phyloP scores from a whole-genome alignment of 306 rosid genomes.

The Begonia loranthoides region DNA sequence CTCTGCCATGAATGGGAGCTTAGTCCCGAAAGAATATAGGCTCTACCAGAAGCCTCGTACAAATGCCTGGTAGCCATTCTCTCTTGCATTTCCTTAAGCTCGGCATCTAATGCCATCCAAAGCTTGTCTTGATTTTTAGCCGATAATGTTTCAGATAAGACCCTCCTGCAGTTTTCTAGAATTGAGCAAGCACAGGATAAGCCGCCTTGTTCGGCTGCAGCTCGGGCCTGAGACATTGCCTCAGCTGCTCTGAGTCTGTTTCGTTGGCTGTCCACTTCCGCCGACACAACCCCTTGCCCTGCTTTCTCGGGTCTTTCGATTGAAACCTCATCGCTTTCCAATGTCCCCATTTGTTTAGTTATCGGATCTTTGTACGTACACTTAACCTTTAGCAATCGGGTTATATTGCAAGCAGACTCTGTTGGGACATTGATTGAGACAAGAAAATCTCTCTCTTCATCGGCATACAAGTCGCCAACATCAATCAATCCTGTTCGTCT shows the following conservation, averaged over 20 bases:
- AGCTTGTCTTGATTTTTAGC: conserved; percentile 61
- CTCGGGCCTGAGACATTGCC: conserved; percentile 82
- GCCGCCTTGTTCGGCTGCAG: conserved; percentile 75
- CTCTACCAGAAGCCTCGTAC: conserved; percentile 95
- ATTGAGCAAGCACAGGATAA: conserved; percentile 43
- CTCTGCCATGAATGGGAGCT: conserved; percentile 99
- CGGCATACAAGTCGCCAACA: conserved; percentile 88
- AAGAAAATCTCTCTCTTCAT: conserved; percentile 93
- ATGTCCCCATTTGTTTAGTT: conserved; percentile 38
- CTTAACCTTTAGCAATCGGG: conserved; percentile 61
- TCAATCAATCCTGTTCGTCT: conserved; percentile 55
- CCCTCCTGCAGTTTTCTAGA: conserved; percentile 68
- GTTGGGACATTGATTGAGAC: conserved; percentile 68
- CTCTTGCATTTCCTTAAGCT: conserved; percentile 97
- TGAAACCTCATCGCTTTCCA: conserved; percentile 62
- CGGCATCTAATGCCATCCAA: conserved; percentile 85
- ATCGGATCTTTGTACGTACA: conserved; percentile 74
- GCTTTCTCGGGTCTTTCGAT: conserved; percentile 46
- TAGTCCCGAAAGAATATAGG: conserved; percentile 88
- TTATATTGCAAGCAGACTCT: conserved; percentile 28
- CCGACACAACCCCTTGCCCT: conserved; percentile 46
- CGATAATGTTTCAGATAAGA: conserved; percentile 43
- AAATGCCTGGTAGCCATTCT: conserved; percentile 91
- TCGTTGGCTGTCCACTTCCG: conserved; percentile 85
- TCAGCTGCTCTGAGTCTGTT: conserved; percentile 90